phyloP scores from a whole-genome alignment of 352 stramenopile species.

The Globisporangium paroecandrum region DNA sequence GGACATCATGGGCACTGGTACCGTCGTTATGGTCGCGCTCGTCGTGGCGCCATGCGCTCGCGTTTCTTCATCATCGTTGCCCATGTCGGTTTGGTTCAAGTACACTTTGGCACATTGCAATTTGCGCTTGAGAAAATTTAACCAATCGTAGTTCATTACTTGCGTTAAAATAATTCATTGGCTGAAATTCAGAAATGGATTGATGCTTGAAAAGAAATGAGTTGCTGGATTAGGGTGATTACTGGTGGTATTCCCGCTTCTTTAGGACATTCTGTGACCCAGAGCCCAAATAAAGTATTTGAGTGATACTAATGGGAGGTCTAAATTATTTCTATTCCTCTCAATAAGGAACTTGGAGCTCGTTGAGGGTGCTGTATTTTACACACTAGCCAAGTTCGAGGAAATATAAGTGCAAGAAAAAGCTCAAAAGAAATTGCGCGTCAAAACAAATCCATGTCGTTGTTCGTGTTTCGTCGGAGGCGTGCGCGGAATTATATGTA shows the following conservation, averaged over 20 bases:
- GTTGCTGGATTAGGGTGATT: background rate
- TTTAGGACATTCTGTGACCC: too few species aligned
- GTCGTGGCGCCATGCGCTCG: background rate
- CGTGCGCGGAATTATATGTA: background rate
- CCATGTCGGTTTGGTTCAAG: background rate
- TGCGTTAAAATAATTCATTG: background rate
- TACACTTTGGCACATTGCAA: background rate
- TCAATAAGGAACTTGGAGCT: background rate
- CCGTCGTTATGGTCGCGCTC: background rate
- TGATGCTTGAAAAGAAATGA: background rate
- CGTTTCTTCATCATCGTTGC: background rate
- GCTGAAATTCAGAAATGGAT: constrained; percentile 4
- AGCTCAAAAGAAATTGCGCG: background rate
- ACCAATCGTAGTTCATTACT: background rate
- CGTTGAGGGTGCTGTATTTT: too few species aligned
- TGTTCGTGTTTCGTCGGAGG: background rate
- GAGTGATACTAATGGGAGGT: too few species aligned
- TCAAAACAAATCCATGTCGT: background rate
- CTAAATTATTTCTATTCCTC: background rate
- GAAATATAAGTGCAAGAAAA: constrained; percentile 3
- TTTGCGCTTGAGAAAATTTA: background rate
- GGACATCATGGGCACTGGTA: background rate
- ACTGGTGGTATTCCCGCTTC: too few species aligned
- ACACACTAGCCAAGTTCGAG: background rate
- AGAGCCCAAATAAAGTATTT: too few species aligned